phyloP scores from a whole-genome alignment of 371 early-diverging fungal genomes.

The Actinomortierella ambigua region DNA sequence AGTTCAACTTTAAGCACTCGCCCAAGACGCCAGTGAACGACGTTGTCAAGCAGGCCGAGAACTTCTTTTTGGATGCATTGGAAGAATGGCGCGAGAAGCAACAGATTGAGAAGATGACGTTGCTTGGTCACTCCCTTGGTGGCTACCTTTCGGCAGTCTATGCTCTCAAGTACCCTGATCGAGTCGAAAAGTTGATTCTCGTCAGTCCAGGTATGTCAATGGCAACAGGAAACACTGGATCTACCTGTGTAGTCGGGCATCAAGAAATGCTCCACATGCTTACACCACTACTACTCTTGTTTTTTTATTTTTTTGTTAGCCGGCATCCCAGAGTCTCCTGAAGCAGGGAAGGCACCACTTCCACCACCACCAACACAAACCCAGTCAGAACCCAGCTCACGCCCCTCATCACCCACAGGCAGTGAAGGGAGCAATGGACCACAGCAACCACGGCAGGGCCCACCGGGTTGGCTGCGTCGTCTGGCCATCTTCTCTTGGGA shows the following conservation, averaged over 20 bases:
- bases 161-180: conserved; percentile 85
- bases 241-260: too few species aligned
- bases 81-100: conserved; percentile 88
- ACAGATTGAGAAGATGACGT: conserved; percentile 80
- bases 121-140: conserved; percentile 86
- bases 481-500: conserved; percentile 69
- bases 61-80: conserved; percentile 89
- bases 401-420: conserved; percentile 12
- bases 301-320: conserved; percentile 31
- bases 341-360: conserved; percentile 28
- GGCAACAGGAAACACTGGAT: conserved; percentile 4
- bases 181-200: conserved; percentile 89
- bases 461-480: conserved; percentile 52
- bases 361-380: conserved; percentile 26
- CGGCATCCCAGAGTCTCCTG: conserved; percentile 61
- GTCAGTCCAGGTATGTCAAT: conserved; percentile 75
- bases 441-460: conserved; percentile 10
- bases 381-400: conserved; percentile 25
- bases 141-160: conserved; percentile 91
- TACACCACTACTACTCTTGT: background rate
- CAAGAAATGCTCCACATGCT: background rate
- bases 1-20: conserved; percentile 62
- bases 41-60: conserved; percentile 62
- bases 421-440: conserved; percentile 1
- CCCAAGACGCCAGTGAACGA: conserved; percentile 47